phyloP scores from a whole-genome alignment of 2,329 filamentous ascomycete genomes.

The Colletotrichum navitas region DNA sequence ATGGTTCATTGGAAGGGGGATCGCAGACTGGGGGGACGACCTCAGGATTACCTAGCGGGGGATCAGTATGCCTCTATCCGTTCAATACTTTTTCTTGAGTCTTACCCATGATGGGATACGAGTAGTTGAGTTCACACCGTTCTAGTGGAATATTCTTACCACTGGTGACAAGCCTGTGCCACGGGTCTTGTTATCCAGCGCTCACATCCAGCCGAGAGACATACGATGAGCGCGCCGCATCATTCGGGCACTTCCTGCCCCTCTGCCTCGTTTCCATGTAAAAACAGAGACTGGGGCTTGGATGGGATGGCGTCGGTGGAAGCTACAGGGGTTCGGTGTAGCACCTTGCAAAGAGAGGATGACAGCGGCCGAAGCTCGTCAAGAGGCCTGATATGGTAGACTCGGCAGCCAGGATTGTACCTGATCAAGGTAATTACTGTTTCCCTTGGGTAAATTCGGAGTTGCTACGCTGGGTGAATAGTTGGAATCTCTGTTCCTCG shows the following conservation, averaged over 20 bases:
- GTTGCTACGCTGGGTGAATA: no score
- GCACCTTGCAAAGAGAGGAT: no score
- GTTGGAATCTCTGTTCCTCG: no score
- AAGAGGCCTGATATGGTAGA: no score
- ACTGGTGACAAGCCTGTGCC: not conserved
- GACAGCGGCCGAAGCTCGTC: no score
- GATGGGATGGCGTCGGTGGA: no score
- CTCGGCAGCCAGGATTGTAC: no score
- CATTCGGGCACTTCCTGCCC: not conserved
- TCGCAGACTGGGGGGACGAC: not conserved
- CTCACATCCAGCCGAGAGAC: not conserved
- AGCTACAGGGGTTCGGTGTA: no score
- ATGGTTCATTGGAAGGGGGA: not conserved
- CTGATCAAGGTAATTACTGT: no score
- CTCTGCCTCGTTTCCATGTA: not conserved
- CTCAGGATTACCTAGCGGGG: not conserved
- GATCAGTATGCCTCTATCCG: not conserved
- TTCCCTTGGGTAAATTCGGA: no score
- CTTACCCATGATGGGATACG: not conserved
- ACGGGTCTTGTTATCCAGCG: not conserved
- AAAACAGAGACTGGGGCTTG: not conserved
- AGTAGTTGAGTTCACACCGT: not conserved
- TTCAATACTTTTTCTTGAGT: not conserved
- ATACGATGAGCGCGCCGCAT: not conserved
- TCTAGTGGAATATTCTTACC: not conserved